Conservation (phyloP, 306 rosid genomes). For the Myrica gale region DNA sequence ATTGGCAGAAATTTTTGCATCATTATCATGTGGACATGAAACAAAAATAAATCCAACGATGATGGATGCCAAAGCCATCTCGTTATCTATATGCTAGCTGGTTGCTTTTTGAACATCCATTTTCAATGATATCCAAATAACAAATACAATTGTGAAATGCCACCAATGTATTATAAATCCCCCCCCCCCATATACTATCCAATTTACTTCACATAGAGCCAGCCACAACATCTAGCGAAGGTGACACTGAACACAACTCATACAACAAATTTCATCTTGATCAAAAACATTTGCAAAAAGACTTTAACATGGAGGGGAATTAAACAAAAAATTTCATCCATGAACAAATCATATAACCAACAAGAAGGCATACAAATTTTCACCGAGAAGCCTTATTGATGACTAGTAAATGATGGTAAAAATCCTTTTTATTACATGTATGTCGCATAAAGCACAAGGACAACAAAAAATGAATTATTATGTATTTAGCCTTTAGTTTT, state of each 20-base stretch:
- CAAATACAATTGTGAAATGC: no score
- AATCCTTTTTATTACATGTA: background rate
- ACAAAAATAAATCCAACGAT: background rate
- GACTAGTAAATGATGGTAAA: background rate
- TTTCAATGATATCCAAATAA: no score
- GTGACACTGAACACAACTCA: background rate
- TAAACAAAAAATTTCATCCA: background rate
- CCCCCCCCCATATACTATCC: no score
- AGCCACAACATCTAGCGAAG: background rate
- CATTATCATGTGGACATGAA: background rate
- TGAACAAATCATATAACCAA: background rate
- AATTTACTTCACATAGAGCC: no score
- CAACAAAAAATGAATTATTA: no score
- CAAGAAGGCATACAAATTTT: background rate
- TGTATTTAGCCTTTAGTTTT: no score
- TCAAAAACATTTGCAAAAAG: background rate
- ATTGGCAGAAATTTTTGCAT: background rate
- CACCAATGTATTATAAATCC: no score
- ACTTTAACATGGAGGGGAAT: background rate
- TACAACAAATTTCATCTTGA: background rate
- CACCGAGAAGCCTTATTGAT: constrained; percentile 10
- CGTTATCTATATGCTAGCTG: no score
- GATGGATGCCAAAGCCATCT: background rate
- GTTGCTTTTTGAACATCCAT: no score
- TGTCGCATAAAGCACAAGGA: background rate